These are phyloP conservation scores for Laburnicola sp. DNA, from an alignment of 2,329 filamentous ascomycete species.

Conservation along the genomic window DNA sequence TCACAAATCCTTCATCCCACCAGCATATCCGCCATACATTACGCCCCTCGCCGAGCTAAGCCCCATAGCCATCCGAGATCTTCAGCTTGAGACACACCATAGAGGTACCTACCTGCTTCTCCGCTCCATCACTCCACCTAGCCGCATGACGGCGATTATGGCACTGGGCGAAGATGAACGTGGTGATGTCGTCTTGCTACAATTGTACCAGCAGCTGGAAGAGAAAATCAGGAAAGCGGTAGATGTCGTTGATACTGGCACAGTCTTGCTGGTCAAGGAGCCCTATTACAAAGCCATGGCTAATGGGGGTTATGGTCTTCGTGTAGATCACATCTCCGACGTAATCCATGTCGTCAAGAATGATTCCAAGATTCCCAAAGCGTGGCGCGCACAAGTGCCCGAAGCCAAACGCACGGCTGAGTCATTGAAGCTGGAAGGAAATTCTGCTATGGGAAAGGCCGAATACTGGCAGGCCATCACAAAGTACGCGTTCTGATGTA, in stretches of 20 bases:
- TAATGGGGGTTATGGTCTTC: slow-evolving; percentile 49
- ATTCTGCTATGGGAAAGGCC: slow-evolving; percentile 5
- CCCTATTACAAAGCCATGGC: slow-evolving; percentile 54
- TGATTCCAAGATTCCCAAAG: slow-evolving; percentile 47
- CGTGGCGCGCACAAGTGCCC: slow-evolving; percentile 36
- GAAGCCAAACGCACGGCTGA: slow-evolving; percentile 6
- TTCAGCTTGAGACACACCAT: slow-evolving; percentile 48
- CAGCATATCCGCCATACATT: slow-evolving; percentile 23
- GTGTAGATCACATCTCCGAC: slow-evolving; percentile 59
- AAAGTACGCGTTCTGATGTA: slow-evolving; percentile 5
- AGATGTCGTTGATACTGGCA: slow-evolving; percentile 36
- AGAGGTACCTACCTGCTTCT: slow-evolving; percentile 43
- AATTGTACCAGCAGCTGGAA: slow-evolving; percentile 40
- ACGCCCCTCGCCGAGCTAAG: slow-evolving; percentile 15
- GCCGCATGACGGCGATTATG: slow-evolving; percentile 6
- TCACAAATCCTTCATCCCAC: too few species aligned
- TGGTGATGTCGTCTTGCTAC: neutral
- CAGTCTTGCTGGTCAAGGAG: slow-evolving; percentile 56
- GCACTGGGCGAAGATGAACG: neutral
- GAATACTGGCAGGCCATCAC: slow-evolving; percentile 14
- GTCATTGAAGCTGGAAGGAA: slow-evolving; percentile 11
- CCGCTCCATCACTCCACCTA: slow-evolving; percentile 31
- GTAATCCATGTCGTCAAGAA: slow-evolving; percentile 44
- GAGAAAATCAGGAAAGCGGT: slow-evolving; percentile 11
- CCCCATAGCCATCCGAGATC: slow-evolving; percentile 32